Evolutionary conservation across 805 yeast species (phyloP).

Genomic region (Kodamaea nitidulidarum): DNA sequence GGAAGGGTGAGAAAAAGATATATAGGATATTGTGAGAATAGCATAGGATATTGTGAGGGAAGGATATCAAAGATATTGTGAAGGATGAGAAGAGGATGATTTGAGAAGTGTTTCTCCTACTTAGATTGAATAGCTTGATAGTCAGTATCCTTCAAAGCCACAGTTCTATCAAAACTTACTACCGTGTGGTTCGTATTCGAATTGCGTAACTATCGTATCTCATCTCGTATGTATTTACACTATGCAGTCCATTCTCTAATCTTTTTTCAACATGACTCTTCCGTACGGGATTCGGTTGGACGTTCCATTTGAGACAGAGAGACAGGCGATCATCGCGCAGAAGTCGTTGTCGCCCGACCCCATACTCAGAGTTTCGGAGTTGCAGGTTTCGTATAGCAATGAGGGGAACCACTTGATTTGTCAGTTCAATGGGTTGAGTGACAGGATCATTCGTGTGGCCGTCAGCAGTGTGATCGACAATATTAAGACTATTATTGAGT

Average conservation of each 20-base stretch:
- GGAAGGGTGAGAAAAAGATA: no score
- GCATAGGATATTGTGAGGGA: no score
- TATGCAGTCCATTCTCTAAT: no score
- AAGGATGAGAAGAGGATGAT: no score
- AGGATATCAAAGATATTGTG: no score
- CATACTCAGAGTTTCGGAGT: slow-evolving; percentile 65
- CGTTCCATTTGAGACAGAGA: slow-evolving; percentile 58
- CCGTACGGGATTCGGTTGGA: slow-evolving; percentile 29
- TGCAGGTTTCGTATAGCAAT: slow-evolving; percentile 44
- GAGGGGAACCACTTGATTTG: slow-evolving; percentile 39
- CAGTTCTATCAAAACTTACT: no score
- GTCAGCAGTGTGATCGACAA: slow-evolving; percentile 77
- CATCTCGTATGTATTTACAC: neutral
- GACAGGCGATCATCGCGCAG: slow-evolving; percentile 63
- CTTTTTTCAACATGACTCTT: neutral
- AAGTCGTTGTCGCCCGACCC: slow-evolving; percentile 74
- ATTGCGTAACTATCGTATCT: no score
- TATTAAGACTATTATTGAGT: slow-evolving; percentile 71
- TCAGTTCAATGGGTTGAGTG: slow-evolving; percentile 58
- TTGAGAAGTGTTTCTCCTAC: no score
- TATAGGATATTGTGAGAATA: no score
- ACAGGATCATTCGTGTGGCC: slow-evolving; percentile 77
- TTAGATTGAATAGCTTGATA: no score
- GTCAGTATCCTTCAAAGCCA: no score
- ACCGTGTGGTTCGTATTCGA: no score